Evolutionary conservation across 495 filamentous ascomycete genomes (phyloP).

Genomic region (Aspergillus panamensis): DNA sequence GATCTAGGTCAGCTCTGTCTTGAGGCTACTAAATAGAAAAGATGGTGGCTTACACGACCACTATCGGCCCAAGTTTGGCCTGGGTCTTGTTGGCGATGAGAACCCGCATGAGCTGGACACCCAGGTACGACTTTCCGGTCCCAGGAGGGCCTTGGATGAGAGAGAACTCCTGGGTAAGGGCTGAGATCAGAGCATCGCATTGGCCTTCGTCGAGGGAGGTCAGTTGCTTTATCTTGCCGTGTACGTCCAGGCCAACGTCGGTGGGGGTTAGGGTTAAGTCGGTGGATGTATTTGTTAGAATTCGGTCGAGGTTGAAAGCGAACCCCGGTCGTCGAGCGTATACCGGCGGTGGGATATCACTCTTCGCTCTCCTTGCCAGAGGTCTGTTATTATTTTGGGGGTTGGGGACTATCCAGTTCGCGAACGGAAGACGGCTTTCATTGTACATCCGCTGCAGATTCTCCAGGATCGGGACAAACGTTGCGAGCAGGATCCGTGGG

Average conservation of each 20-base stretch:
- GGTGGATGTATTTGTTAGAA: conserved; percentile 34
- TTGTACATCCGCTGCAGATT: conserved; percentile 59
- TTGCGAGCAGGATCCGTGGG: conserved; percentile 60
- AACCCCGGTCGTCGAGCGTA: conserved; percentile 53
- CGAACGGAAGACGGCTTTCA: conserved; percentile 54
- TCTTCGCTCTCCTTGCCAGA: conserved; percentile 10
- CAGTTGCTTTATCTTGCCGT: background rate
- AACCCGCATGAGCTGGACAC: conserved; percentile 57
- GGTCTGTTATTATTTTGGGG: background rate
- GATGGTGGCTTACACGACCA: conserved; percentile 3
- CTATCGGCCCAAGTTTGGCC: conserved; percentile 57
- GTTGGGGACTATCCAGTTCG: conserved; percentile 50
- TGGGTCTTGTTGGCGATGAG: conserved; percentile 53
- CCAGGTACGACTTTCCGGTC: conserved; percentile 69
- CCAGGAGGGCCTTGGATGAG: conserved; percentile 81
- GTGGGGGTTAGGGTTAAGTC: background rate
- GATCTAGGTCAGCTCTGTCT: conserved; percentile 29
- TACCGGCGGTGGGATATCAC: conserved; percentile 42
- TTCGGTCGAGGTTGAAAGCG: conserved; percentile 46
- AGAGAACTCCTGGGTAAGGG: conserved; percentile 47
- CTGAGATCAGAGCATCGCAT: conserved; percentile 25
- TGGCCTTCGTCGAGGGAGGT: conserved; percentile 3
- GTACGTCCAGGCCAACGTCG: background rate
- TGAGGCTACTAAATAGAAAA: background rate
- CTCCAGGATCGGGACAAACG: conserved; percentile 63